phyloP scores from a whole-genome alignment of 352 stramenopile species.

The Phytophthora sp. region DNA sequence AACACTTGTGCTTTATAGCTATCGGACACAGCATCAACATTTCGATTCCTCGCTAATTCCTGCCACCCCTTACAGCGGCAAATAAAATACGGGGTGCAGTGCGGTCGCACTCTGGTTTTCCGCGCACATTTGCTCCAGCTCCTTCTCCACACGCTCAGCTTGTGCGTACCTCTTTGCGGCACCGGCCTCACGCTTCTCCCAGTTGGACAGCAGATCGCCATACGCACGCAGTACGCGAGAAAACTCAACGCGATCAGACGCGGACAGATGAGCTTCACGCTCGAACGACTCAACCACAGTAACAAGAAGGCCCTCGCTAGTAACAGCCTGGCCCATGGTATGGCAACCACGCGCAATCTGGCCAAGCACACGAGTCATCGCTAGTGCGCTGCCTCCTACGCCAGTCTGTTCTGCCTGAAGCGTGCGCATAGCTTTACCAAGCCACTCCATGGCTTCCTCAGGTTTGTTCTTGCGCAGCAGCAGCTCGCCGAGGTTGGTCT shows the following conservation, averaged over 20 bases:
- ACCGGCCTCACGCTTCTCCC: conserved; percentile 60
- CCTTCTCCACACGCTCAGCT: conserved; percentile 43
- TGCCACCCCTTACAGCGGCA: conserved; percentile 42
- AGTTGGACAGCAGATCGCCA: conserved; percentile 54
- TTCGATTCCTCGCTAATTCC: background rate
- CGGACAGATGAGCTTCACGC: conserved; percentile 56
- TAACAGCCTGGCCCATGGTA: conserved; percentile 66
- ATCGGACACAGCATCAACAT: too few relatives aligned
- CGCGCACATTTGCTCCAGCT: conserved; percentile 37
- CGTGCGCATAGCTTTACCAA: conserved; percentile 69
- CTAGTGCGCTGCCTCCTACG: conserved; percentile 55
- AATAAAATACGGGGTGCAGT: conserved; percentile 60
- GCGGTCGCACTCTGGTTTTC: conserved; percentile 31
- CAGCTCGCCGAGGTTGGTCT: conserved; percentile 76
- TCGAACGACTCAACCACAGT: conserved; percentile 74
- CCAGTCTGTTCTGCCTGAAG: conserved; percentile 57
- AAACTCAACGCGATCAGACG: conserved; percentile 71
- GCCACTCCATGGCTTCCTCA: conserved; percentile 71
- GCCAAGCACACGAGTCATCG: conserved; percentile 66
- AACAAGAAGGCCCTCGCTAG: conserved; percentile 73
- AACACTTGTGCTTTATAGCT: too few relatives aligned
- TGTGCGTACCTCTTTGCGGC: conserved; percentile 49
- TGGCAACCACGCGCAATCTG: conserved; percentile 76
- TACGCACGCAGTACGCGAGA: conserved; percentile 66
- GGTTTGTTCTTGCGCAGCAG: conserved; percentile 62